phyloP scores from a whole-genome alignment of 2,329 filamentous ascomycete genomes.

The Phaeosphaeria sp. region DNA sequence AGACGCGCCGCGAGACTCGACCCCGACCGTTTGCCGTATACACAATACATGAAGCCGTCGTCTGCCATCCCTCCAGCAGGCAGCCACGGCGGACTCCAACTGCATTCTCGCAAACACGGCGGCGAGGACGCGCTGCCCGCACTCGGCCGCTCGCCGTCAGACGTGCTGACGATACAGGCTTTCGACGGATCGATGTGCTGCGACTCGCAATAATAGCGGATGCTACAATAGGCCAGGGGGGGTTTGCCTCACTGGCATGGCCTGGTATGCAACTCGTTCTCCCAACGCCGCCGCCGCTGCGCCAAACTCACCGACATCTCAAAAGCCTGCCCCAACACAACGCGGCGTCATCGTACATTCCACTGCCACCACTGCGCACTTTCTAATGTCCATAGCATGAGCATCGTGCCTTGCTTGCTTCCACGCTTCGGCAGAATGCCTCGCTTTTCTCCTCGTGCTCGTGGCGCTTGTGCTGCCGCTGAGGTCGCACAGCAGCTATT shows the following conservation, averaged over 20 bases:
- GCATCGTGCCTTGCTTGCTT: conserved; percentile 23
- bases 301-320: conserved; percentile 40
- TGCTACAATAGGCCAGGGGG: conserved; percentile 23
- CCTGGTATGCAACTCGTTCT: conserved; percentile 16
- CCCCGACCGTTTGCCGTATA: not conserved
- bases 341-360: conserved; percentile 22
- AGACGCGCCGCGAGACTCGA: conserved; percentile 13
- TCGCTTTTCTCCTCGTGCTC: conserved; percentile 37
- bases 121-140: conserved; percentile 5
- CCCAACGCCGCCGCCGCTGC: conserved; percentile 19
- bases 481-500: conserved; percentile 20
- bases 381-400: conserved; percentile 4
- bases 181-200: conserved; percentile 15
- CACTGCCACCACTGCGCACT: not conserved
- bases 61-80: not conserved
- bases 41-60: not conserved
- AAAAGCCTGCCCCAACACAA: conserved; percentile 2
- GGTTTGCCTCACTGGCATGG: conserved; percentile 31
- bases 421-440: conserved; percentile 21
- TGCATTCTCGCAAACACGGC: not conserved
- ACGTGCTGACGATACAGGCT: conserved; percentile 12
- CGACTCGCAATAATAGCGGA: conserved; percentile 10
- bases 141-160: conserved; percentile 23
- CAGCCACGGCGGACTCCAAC: not conserved
- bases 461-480: conserved; percentile 21